Conservation (phyloP, 2,329 filamentous ascomycete species). For the Aspergillus fumigatiaffinis region DNA sequence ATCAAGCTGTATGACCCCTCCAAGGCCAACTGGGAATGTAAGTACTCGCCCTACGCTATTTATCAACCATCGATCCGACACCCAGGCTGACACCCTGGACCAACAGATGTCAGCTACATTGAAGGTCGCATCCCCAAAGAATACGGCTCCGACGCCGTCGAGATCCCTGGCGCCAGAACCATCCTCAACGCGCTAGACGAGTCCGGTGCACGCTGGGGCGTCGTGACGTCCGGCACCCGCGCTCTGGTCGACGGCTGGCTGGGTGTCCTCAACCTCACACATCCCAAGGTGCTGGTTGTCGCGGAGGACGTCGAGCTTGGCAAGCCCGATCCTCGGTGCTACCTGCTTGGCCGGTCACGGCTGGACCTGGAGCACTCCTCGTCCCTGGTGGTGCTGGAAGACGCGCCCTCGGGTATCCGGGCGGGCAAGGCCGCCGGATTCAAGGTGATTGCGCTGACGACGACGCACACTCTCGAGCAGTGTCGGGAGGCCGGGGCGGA, state of each 20-base stretch:
- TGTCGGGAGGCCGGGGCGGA: slow-evolving; percentile 74
- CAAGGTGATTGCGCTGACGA: slow-evolving; percentile 77
- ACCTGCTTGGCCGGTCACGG: slow-evolving; percentile 62
- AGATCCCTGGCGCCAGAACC: slow-evolving; percentile 76
- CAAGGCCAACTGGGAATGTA: slow-evolving; percentile 91
- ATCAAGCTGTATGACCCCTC: slow-evolving; percentile 74
- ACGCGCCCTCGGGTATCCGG: slow-evolving; percentile 79
- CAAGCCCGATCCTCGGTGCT: slow-evolving; percentile 75
- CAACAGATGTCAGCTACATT: slow-evolving; percentile 69
- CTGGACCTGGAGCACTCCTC: slow-evolving; percentile 50
- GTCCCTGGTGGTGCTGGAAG: slow-evolving; percentile 74
- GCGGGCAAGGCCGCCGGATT: slow-evolving; percentile 84
- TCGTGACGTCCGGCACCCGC: slow-evolving; percentile 69
- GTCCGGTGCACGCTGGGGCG: slow-evolving; percentile 70
- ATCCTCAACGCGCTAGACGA: slow-evolving; percentile 65
- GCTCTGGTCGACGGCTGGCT: slow-evolving; percentile 70
- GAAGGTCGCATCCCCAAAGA: slow-evolving; percentile 74
- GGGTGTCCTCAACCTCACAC: slow-evolving; percentile 60
- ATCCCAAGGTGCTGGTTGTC: slow-evolving; percentile 64
- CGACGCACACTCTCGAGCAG: slow-evolving; percentile 73
- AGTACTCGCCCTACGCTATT: slow-evolving; percentile 37
- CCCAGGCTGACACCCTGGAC: background rate
- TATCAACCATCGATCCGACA: background rate
- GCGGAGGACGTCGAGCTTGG: slow-evolving; percentile 72
- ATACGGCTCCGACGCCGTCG: slow-evolving; percentile 72